Conservation (phyloP, 768 basidiomycete species). For the Boletus subparvulus region DNA sequence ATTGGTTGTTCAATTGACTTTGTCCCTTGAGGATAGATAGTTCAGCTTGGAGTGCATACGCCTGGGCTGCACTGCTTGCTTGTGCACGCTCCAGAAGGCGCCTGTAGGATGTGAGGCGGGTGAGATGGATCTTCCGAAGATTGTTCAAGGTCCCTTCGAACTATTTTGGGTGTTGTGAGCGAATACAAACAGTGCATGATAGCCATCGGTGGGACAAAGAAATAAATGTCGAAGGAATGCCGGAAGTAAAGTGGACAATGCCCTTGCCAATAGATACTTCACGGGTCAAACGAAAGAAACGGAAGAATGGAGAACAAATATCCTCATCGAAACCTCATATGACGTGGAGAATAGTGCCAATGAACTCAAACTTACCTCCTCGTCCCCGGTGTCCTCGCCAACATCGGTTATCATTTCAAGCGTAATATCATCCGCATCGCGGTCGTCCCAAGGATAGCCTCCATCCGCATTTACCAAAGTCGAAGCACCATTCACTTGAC, state of each 20-base stretch:
- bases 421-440: conserved; percentile 60
- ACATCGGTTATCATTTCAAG: conserved; percentile 67
- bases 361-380: conserved; percentile 50
- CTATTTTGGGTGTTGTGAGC: conserved; percentile 28
- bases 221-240: not conserved
- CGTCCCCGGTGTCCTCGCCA: conserved; percentile 63
- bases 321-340: not conserved
- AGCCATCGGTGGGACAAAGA: not conserved
- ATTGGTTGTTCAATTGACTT: conserved; percentile 20
- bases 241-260: not conserved
- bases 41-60: conserved; percentile 85
- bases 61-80: conserved; percentile 72
- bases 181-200: not conserved
- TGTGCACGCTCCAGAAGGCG: conserved; percentile 80
- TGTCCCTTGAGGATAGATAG: conserved; percentile 61
- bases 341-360: not conserved
- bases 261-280: not conserved
- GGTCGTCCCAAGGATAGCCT: conserved; percentile 28
- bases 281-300: not conserved
- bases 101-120: conserved; percentile 71
- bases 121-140: conserved; percentile 42
- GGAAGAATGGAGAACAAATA: not conserved
- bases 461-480: conserved; percentile 22
- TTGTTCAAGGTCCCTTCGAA: conserved; percentile 44
- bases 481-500: conserved; percentile 24